phyloP scores from a whole-genome alignment of 805 yeast genomes.

The Kodamaea restingae region DNA sequence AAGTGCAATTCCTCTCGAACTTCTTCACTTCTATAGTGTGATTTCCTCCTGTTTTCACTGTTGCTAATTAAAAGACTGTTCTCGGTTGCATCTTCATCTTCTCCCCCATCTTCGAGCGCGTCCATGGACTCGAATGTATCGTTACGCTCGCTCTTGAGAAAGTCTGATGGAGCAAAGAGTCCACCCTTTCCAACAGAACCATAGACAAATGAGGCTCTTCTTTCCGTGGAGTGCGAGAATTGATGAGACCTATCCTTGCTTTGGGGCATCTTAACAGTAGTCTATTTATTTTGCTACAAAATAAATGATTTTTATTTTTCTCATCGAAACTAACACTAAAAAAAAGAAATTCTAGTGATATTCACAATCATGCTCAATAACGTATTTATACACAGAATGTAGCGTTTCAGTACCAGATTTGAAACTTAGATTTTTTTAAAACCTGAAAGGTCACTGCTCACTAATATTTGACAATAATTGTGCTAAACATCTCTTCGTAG shows the following conservation, averaged over 20 bases:
- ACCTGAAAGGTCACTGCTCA: constrained; percentile 16
- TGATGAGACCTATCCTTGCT: constrained; percentile 16
- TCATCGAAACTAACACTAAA: neutral
- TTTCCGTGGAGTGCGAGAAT: constrained; percentile 41
- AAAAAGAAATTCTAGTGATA: neutral
- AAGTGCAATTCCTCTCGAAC: constrained; percentile 35
- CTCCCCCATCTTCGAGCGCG: constrained; percentile 4
- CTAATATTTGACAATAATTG: constrained; percentile 69
- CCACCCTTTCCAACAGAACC: constrained; percentile 54
- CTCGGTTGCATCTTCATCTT: constrained; percentile 1
- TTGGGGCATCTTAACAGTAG: constrained; percentile 1
- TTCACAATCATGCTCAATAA: neutral
- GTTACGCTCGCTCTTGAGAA: constrained; percentile 18
- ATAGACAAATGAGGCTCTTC: constrained; percentile 50
- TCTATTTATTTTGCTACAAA: neutral
- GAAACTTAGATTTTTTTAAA: too few species aligned
- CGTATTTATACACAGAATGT: neutral
- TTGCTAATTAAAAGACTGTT: constrained; percentile 1
- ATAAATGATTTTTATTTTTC: neutral
- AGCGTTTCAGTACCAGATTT: too few species aligned
- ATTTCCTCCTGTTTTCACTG: neutral
- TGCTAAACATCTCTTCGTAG: constrained; percentile 81
- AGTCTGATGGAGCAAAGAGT: constrained; percentile 49
- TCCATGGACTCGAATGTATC: constrained; percentile 9
- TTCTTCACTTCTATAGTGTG: constrained; percentile 18